phyloP scores from a whole-genome alignment of 768 basidiomycete genomes.

The Mycena venus region DNA sequence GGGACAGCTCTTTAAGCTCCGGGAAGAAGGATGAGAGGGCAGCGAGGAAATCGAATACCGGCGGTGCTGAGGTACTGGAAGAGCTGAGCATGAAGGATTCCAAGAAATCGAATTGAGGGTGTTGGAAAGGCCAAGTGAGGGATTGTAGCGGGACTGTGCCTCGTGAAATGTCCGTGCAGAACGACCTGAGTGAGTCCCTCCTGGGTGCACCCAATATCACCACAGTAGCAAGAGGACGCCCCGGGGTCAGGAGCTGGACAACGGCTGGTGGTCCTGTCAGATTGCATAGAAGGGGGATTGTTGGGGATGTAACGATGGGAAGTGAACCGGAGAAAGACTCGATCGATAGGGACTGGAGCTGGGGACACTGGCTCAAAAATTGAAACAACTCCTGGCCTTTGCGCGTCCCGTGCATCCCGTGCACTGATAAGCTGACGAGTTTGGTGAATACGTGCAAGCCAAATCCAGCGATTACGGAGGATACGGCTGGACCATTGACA shows the following conservation, averaged over 20 bases:
- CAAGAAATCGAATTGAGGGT: too few relatives aligned
- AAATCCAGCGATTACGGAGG: too few relatives aligned
- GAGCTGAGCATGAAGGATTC: too few relatives aligned
- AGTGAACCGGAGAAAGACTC: neutral
- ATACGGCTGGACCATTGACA: too few relatives aligned
- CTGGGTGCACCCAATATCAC: neutral
- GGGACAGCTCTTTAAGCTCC: neutral
- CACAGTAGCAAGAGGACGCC: neutral
- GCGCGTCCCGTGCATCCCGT: too few relatives aligned
- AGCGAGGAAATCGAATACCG: neutral
- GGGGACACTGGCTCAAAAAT: too few relatives aligned
- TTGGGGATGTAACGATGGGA: neutral
- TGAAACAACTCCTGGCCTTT: too few relatives aligned
- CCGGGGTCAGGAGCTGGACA: neutral
- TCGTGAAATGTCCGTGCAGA: neutral
- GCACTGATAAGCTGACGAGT: too few relatives aligned
- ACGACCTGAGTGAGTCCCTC: neutral
- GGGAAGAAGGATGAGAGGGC: neutral
- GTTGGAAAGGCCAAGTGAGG: neutral
- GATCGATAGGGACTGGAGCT: neutral
- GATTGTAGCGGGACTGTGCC: neutral
- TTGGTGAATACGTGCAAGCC: too few relatives aligned
- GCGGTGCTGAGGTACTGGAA: too few relatives aligned
- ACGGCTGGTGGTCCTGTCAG: neutral
- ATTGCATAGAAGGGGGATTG: neutral